These are phyloP conservation scores for Aureobasidium pullulans DNA, from an alignment of 2,329 filamentous ascomycete genomes.

Conservation along the genomic window DNA sequence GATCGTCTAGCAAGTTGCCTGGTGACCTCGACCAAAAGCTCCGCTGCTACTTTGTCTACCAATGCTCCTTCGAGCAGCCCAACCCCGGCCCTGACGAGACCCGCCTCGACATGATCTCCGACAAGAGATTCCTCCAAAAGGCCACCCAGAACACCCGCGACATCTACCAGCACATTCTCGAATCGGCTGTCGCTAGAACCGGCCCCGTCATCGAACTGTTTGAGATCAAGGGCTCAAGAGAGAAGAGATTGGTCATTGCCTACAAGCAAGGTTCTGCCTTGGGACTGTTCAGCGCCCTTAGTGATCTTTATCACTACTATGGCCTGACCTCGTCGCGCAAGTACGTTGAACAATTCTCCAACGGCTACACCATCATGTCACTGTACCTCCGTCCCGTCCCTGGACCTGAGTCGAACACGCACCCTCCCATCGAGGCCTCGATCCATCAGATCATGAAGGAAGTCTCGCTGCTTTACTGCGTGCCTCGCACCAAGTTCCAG, in stretches of 20 bases:
- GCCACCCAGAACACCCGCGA: conserved; percentile 92
- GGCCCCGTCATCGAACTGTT: conserved; percentile 98
- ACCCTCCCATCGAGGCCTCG: conserved; percentile 82
- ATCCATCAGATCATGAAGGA: conserved; percentile 99
- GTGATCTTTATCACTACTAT: conserved; percentile 97
- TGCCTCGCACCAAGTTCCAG: conserved; percentile 96
- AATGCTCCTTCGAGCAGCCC: conserved; percentile 79
- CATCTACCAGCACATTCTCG: conserved; percentile 91
- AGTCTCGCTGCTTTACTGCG: conserved; percentile 91
- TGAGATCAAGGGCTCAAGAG: conserved; percentile 81
- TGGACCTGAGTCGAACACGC: conserved; percentile 46
- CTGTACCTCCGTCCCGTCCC: conserved; percentile 76
- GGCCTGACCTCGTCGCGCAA: conserved; percentile 92
- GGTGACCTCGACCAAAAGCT: conserved; percentile 71
- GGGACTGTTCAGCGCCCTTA: conserved; percentile 90
- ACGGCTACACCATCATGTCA: conserved; percentile 95
- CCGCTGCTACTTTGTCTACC: conserved; percentile 98
- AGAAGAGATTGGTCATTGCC: conserved; percentile 90
- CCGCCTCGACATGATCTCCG: conserved; percentile 81
- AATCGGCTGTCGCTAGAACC: conserved; percentile 72
- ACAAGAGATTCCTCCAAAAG: conserved; percentile 91
- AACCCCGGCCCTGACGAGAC: conserved; percentile 71
- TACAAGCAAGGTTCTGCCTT: conserved; percentile 89
- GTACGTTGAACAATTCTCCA: conserved; percentile 91
- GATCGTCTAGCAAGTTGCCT: conserved; percentile 75